These are phyloP conservation scores for Botrytis medusae DNA, from an alignment of 2,329 filamentous ascomycete species.

Conservation along the genomic window DNA sequence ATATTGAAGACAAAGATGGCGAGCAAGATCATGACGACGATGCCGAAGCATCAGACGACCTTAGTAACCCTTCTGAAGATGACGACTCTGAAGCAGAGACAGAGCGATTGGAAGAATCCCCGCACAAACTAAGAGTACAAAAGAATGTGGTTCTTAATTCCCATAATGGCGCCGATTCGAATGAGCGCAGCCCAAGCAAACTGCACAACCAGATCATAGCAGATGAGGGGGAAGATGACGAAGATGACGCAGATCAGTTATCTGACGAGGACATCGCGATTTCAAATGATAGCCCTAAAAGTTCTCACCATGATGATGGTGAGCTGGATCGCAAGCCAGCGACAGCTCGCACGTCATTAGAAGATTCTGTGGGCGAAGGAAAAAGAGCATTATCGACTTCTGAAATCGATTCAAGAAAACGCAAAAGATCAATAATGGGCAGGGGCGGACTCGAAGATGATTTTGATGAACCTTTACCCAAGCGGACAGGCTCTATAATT, in stretches of 20 bases:
- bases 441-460: constrained; percentile 39
- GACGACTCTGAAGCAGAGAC: constrained; percentile 87
- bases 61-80: constrained; percentile 50
- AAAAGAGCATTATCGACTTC: constrained; percentile 30
- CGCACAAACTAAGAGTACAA: constrained; percentile 60
- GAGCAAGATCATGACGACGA: constrained; percentile 61
- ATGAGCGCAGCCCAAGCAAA: constrained; percentile 75
- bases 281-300: constrained; percentile 39
- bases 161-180: constrained; percentile 53
- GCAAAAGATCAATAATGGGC: constrained; percentile 41
- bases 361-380: constrained; percentile 34
- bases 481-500: constrained; percentile 53
- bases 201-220: constrained; percentile 59
- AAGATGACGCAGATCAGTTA: constrained; percentile 42
- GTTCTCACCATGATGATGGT: constrained; percentile 44
- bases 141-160: constrained; percentile 60
- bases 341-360: constrained; percentile 41
- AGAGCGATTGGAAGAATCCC: constrained; percentile 88
- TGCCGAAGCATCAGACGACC: constrained; percentile 43
- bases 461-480: constrained; percentile 44
- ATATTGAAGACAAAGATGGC: constrained; percentile 75
- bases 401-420: constrained; percentile 41
- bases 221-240: constrained; percentile 46
- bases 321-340: constrained; percentile 32
- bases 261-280: constrained; percentile 42